Base-by-base conservation (phyloP, 495 filamentous ascomycete genomes). In the Penicillium salamii region DNA sequence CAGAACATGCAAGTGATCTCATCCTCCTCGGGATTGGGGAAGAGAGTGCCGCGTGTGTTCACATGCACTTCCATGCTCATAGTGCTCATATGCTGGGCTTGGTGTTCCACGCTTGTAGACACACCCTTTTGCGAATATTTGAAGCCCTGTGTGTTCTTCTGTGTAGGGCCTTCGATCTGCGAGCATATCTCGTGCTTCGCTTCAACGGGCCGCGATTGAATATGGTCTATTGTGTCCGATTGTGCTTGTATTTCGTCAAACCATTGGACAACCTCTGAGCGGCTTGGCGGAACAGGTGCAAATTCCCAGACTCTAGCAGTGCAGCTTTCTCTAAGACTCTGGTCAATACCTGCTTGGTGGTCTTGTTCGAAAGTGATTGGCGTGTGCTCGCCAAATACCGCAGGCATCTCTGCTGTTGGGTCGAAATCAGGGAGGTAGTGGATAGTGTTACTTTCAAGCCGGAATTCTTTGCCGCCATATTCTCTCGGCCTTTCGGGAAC, bases 11-110 rank as follows among this genome's bases (percentile, higher is more conserved):
- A 89, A 42, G 81, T 75, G n/a, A 98, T 84, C 56, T 92, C 90
- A 62, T 98, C 93, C 50, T 92, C 76, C 46, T 89, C 88, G 2
- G 93, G 93, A 61, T 97, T 87, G 7, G 95, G 90, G 19, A 87
- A 78, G 21, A 97, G 73, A 42, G 78, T 79, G 13, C 83, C 90
- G 35, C 90, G 78, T 5, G 88, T 96, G 62, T 96, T 97, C 47
- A 95, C 87, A 64, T 98, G 93, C n/a, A 97, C 64, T 61, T 98
- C 93, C 5, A 98, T 65, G 56, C 91, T 91, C 91, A 98, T 91
- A 28, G 83, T 89, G 67, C 89, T 96, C 91, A 97, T 97, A 63
- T 95, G 91, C 54, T 96, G 91, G 5, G 84, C 81, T 62, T 95
- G 90, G 53, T 92, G 87, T 55, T 87, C 80, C 31, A 93, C 86